Evolutionary conservation across 2,329 filamentous ascomycete species (phyloP), one percentile per base, ranked within the genome.

Genomic region (Penicillium glabrum): DNA sequence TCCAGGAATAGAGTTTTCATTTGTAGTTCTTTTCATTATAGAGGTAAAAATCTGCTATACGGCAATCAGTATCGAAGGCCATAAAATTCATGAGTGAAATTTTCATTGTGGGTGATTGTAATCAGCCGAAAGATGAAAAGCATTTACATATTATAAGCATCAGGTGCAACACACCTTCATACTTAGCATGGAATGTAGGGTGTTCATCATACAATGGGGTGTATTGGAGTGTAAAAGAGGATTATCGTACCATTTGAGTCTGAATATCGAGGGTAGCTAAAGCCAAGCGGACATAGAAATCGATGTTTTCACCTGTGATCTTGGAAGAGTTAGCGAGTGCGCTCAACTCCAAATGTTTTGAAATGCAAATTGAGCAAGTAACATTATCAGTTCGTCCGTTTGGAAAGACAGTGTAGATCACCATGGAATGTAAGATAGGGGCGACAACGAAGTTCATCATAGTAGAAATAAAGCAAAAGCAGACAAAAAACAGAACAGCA

Each of bases 111-210:
- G 46, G 59, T 54, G 35, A 58, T 60, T 64, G 55, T 65, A 71
- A 74, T 85, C 83, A 85, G 81, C 77, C 77, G 83, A 85, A 85
- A 85, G 83, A 85, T 85, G 83, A 85, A 84, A 84, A 85, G 80
- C 79, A 80, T 80, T 78, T 82, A 83, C 81, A 81, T 79, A 71
- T 77, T 71, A 75, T 76, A 82, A 81, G 75, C 82, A 83, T 78
- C 70, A 78, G 78, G 72, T 72, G 69, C 70, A 69, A 63, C 62
- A 62, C 72, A 74, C 75, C 80, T 80, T 84, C 81, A 84, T 82
- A 76, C 74, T 85, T 85, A 85, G 83, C 83, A 85, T 85, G 82
- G 82, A 84, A 83, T 83, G 80, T 82, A 74, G 71, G 62, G 59
- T 72, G 75, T 74, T 77, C 80, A 83, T 84, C 82, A 83, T 77